Conservation (phyloP, 2,329 filamentous ascomycete genomes). For the Proliferodiscus dingleyae region DNA sequence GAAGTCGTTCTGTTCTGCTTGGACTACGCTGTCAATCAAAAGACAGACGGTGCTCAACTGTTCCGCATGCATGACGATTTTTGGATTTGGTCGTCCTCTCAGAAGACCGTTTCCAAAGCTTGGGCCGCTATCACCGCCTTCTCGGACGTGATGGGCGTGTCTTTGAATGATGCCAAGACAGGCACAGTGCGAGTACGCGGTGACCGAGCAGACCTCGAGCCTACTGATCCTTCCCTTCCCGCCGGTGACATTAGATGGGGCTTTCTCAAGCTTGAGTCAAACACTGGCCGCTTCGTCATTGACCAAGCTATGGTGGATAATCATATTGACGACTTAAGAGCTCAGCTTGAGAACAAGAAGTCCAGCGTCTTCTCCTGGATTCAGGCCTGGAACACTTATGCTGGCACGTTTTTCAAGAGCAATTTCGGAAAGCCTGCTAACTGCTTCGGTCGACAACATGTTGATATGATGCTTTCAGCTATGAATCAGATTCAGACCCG, state of each 20-base stretch:
- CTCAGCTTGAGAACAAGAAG: slow-evolving; percentile 46
- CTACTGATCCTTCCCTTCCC: slow-evolving; percentile 37
- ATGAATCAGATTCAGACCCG: slow-evolving; percentile 47
- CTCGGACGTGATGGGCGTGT: slow-evolving; percentile 48
- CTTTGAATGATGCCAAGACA: slow-evolving; percentile 54
- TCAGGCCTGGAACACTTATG: slow-evolving; percentile 56
- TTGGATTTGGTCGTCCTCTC: slow-evolving; percentile 58
- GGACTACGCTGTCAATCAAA: slow-evolving; percentile 59
- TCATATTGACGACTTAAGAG: slow-evolving; percentile 52
- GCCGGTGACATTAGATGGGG: slow-evolving; percentile 53
- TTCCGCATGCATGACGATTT: slow-evolving; percentile 63
- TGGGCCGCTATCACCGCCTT: slow-evolving; percentile 57
- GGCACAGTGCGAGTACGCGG: slow-evolving; percentile 42
- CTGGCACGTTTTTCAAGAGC: slow-evolving; percentile 50
- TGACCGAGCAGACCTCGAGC: slow-evolving; percentile 12
- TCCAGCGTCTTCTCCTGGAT: slow-evolving; percentile 53
- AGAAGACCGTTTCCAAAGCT: slow-evolving; percentile 47
- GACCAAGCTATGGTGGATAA: slow-evolving; percentile 49
- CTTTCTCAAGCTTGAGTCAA: slow-evolving; percentile 48
- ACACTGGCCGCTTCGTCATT: slow-evolving; percentile 47
- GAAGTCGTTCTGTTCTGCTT: slow-evolving; percentile 60
- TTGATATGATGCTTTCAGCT: slow-evolving; percentile 49
- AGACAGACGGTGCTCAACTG: slow-evolving; percentile 47
- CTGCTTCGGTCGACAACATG: slow-evolving; percentile 50
- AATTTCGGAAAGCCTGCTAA: slow-evolving; percentile 53